Evolutionary conservation across 2,329 filamentous ascomycete species (phyloP), one percentile per base, ranked within the genome.

Genomic region (Pleoardoris graminearum): DNA sequence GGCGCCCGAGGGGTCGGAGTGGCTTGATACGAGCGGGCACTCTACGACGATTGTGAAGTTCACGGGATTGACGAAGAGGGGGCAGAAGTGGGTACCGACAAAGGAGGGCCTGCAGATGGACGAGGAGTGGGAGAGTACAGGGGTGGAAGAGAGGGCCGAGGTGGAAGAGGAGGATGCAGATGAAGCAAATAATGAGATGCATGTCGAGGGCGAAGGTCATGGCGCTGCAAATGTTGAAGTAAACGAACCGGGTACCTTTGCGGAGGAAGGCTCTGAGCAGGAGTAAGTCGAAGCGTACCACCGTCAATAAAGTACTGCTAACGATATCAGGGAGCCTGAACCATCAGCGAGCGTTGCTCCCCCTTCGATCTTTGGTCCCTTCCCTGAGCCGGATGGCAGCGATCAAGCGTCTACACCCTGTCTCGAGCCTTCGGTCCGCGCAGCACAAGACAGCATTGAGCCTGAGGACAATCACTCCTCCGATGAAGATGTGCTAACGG

Each of bases 11-110:
- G 63, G 58, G 7, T 48, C 46, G 7, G 62, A 66, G 38, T 68
- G 59, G 30, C 50, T 68, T 16, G 68, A 71, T 42, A 69, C 67
- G 1, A 69, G 66, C 30, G 68, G 68, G 1, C 50, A 39, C 16
- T 51, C 50, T 3, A 46, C 57, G 23, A 54, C 55, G 6, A 61
- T 59, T n/a, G 42, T 54, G 7, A 63, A 62, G 21, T 71, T 69
- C 25, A 62, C 62, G 7, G 59, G 67, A 4, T 41, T 59, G 33
- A 68, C 53, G 47, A 67, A 62, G 47, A 43, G 58, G 7, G 60
- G 62, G 16, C 54, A 52, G 6, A 53, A 37, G 14, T 69, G 66
- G 53, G 54, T 69, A 17, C 58, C 51, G 37, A 50, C 54, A 22
- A 44, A 67, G 21, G 48, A 65, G 16, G 42, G 51, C 23, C 52